These are phyloP conservation scores for Trichophyton verrucosum DNA, from an alignment of 2,329 filamentous ascomycete species.

Conservation along the genomic window DNA sequence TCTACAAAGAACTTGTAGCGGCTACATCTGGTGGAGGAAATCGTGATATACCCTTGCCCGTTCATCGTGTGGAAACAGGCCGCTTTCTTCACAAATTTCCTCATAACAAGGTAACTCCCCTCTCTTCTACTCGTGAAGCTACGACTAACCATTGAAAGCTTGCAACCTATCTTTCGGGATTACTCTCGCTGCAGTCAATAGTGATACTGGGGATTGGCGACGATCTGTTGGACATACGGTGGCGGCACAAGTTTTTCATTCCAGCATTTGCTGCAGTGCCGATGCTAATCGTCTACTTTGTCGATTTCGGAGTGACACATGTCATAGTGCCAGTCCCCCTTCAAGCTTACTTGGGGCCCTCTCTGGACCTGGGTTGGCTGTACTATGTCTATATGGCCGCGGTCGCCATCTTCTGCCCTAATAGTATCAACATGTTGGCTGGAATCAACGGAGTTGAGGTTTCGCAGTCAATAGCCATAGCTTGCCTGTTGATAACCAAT, in stretches of 20 bases:
- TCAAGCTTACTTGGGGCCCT: conserved; percentile 68
- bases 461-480: conserved; percentile 83
- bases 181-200: conserved; percentile 82
- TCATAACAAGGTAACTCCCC: conserved; percentile 62
- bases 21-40: conserved; percentile 91
- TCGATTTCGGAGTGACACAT: conserved; percentile 94
- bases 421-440: conserved; percentile 98
- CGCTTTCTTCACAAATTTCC: conserved; percentile 84
- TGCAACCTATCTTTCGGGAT: conserved; percentile 85
- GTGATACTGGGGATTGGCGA: conserved; percentile 87
- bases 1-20: conserved; percentile 95
- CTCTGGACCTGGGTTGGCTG: conserved; percentile 66
- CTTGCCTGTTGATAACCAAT: conserved; percentile 69
- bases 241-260: conserved; percentile 98
- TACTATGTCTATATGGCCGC: conserved; percentile 98
- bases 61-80: conserved; percentile 64
- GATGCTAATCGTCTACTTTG: conserved; percentile 91
- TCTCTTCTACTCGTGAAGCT: neutral
- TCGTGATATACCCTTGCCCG: conserved; percentile 66
- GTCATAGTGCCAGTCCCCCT: conserved; percentile 83
- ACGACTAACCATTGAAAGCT: conserved; percentile 44
- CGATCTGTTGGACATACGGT: conserved; percentile 94
- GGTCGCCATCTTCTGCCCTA: conserved; percentile 93
- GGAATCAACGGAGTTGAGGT: conserved; percentile 99
- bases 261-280: conserved; percentile 87